These are phyloP conservation scores for Acrodontium crateriforme DNA, from an alignment of 2,329 filamentous ascomycete genomes.

Conservation along the genomic window DNA sequence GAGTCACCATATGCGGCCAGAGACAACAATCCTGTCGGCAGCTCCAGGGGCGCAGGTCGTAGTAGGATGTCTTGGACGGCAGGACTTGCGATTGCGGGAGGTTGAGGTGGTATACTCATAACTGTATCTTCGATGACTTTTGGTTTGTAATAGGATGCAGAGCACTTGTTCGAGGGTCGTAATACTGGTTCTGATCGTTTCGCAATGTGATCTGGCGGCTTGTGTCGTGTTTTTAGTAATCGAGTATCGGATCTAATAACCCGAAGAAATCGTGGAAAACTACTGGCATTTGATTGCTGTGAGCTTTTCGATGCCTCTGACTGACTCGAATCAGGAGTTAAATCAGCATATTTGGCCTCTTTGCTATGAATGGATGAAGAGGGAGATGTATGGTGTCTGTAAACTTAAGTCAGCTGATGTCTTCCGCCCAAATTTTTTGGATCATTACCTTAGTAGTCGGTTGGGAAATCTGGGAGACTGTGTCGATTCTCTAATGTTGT, in stretches of 20 bases:
- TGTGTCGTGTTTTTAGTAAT: conserved; percentile 16
- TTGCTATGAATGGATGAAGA: too few relatives aligned
- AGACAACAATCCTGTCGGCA: too few relatives aligned
- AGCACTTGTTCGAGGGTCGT: conserved; percentile 3
- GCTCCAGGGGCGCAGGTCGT: too few relatives aligned
- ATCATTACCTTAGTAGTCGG: too few relatives aligned
- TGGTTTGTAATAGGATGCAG: conserved; percentile 15
- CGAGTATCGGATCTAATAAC: conserved; percentile 11
- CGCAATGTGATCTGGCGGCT: conserved; percentile 13
- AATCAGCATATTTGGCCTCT: too few relatives aligned
- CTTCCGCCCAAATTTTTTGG: too few relatives aligned
- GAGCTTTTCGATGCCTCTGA: too few relatives aligned
- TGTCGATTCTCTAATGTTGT: conserved; percentile 2
- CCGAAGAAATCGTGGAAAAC: conserved; percentile 14
- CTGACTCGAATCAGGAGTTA: too few relatives aligned
- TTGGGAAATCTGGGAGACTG: conserved; percentile 3
- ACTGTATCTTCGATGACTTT: conserved; percentile 18
- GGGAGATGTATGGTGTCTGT: too few relatives aligned
- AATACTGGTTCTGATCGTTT: conserved; percentile 5
- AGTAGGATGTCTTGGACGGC: too few relatives aligned
- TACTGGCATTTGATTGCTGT: conserved; percentile 16
- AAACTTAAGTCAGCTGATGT: too few relatives aligned
- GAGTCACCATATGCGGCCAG: too few relatives aligned
- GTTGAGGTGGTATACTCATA: conserved; percentile 7
- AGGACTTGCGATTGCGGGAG: conserved; percentile 3